Base-by-base conservation (phyloP, 768 basidiomycete genomes). In the Rhodotorula taiwanensis region DNA sequence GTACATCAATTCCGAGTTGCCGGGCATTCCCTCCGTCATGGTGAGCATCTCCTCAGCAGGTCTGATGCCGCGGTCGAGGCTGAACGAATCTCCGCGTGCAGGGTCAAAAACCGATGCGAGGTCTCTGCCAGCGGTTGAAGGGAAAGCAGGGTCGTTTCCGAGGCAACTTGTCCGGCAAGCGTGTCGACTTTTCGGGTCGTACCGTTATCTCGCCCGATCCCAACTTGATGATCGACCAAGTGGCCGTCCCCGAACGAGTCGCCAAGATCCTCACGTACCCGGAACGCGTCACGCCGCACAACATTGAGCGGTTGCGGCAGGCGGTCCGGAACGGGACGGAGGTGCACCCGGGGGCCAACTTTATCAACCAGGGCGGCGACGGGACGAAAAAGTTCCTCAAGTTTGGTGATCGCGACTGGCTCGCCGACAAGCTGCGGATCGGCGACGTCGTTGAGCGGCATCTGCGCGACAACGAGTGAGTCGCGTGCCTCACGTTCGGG, bases 151-250 rank as follows among this genome's bases (percentile, higher is more conserved):
- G 95, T 72, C 92, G 95, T 51, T 98, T 99, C 78, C 83, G 95
- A 75, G 95, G 95, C 27, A 99, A 99, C 74, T 81, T 99, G 13
- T 97, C 93, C 0, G 95, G 95, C 66, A 99, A 99, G 76, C 91
- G 95, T 76, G 95, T 99, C 68, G 95, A 99, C 75, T 98, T 98
- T 75, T 97, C 93, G 0, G 94, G 85, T 9, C 87, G 95, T 71
- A 99, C 95, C 11, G 95, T 99, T 76, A 99, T 99, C 73, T 94
- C 92, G 3, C 95, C 95, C 2, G 95, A 99, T 76, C 95, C 95
- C n/a, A 99, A 98, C 74, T 78, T 99, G 67, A 86, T 90, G 54
- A 95, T 99, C 73, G 95, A 99, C 75, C 94, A 99, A 78, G 79
- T 99, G 15, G 95, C 95, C 23, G 88, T 99, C 1, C 95, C 95